Conservation (phyloP, 2,329 filamentous ascomycete species). For the Calonectria fujianensis region DNA sequence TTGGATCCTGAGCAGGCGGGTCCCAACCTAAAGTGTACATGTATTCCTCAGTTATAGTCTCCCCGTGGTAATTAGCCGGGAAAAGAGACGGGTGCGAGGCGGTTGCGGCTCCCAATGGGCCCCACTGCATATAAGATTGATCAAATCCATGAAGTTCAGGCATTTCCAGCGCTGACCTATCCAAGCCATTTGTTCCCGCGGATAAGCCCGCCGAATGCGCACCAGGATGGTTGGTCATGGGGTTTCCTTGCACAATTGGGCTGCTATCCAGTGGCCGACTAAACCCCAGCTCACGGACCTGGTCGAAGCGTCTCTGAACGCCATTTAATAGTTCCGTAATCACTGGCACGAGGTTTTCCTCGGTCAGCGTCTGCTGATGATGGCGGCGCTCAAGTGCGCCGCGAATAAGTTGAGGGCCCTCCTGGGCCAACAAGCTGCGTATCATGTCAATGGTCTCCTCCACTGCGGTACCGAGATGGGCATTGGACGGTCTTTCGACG, state of each 20-base stretch:
- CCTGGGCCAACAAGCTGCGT: not conserved
- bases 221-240: not conserved
- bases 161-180: not conserved
- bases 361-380: not conserved
- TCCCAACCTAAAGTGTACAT: not conserved
- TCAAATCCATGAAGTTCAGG: not conserved
- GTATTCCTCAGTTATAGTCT: not conserved
- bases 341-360: not conserved
- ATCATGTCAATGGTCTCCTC: slow-evolving; percentile 16
- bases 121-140: not conserved
- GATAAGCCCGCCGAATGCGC: not conserved
- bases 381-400: not conserved
- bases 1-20: not conserved
- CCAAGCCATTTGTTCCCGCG: too few species aligned
- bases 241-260: not conserved
- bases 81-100: not conserved
- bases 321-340: not conserved
- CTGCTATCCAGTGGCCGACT: not conserved
- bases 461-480: not conserved
- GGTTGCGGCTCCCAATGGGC: not conserved
- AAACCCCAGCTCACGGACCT: not conserved
- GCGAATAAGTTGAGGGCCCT: slow-evolving; percentile 6
- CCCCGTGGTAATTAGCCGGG: not conserved
- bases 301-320: slow-evolving; percentile 1
- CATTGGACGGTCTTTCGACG: not conserved